phyloP scores from a whole-genome alignment of 140 eudicot genomes.

The Senecio squalidus region DNA sequence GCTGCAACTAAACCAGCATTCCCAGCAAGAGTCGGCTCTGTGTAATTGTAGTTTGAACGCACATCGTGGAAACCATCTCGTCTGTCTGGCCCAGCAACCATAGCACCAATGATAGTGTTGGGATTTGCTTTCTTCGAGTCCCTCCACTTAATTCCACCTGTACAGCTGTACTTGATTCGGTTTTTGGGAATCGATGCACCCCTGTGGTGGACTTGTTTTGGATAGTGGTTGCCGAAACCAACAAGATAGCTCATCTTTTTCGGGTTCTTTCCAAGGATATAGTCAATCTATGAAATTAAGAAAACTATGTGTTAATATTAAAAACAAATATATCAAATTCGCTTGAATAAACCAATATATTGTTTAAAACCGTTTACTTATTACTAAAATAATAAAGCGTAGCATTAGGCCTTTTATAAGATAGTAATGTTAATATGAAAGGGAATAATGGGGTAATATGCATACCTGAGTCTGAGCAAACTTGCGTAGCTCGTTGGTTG shows the following conservation, averaged over 20 bases:
- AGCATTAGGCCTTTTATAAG: too few relatives aligned
- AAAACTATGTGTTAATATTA: constrained; percentile 4
- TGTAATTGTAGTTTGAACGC: constrained; percentile 85
- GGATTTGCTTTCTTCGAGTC: constrained; percentile 68
- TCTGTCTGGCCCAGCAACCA: constrained; percentile 96
- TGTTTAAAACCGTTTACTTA: too few relatives aligned
- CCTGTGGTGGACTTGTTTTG: constrained; percentile 90
- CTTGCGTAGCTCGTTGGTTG: constrained; percentile 57
- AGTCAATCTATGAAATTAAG: constrained; percentile 50
- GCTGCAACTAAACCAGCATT: constrained; percentile 99
- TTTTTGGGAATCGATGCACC: constrained; percentile 90
- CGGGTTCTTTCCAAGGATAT: constrained; percentile 91
- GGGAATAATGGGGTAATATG: background rate
- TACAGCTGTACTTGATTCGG: constrained; percentile 73
- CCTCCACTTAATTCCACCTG: constrained; percentile 90
- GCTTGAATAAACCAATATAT: background rate
- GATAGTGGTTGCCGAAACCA: constrained; percentile 72
- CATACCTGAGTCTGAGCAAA: constrained; percentile 85
- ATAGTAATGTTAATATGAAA: background rate
- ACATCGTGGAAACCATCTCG: constrained; percentile 85
- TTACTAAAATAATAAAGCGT: too few relatives aligned
- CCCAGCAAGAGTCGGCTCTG: constrained; percentile 95
- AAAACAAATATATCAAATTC: background rate
- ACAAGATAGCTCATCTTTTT: constrained; percentile 89
- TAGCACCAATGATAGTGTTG: constrained; percentile 72